These are phyloP conservation scores for Hanseniaspora valbyensis DNA, from an alignment of 805 yeast species.

Conservation along the genomic window DNA sequence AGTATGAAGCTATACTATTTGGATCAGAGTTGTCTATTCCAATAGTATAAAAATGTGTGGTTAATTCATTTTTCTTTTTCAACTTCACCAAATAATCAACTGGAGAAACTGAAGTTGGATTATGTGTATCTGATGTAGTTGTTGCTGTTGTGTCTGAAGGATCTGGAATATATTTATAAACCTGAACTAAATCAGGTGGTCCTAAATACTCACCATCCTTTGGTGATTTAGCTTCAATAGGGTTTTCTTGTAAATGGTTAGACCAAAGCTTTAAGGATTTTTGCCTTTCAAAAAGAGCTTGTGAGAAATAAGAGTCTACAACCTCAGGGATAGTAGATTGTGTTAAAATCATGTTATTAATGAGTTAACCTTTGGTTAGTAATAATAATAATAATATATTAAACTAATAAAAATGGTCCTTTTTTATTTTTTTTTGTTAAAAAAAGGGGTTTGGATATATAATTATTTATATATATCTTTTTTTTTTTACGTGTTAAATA, in stretches of 20 bases:
- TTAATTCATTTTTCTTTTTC: constrained; percentile 33
- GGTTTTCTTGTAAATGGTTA: constrained; percentile 33
- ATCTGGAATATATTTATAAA: constrained; percentile 28
- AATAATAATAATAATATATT: too few relatives aligned
- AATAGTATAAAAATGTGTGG: constrained; percentile 61
- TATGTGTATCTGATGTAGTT: not conserved
- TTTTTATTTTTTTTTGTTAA: too few relatives aligned
- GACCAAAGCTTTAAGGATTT: constrained; percentile 32
- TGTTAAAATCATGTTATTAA: constrained; percentile 35
- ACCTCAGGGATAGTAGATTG: constrained; percentile 60
- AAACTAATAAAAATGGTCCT: too few relatives aligned
- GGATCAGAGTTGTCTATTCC: constrained; percentile 69
- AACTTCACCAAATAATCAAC: constrained; percentile 6
- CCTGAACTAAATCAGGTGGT: constrained; percentile 50
- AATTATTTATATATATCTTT: not conserved
- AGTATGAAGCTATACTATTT: constrained; percentile 65
- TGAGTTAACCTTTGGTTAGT: constrained; percentile 12
- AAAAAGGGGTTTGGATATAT: not conserved
- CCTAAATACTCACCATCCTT: constrained; percentile 34
- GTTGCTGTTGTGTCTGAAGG: constrained; percentile 17
- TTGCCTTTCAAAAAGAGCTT: constrained; percentile 54
- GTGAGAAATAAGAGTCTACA: constrained; percentile 46
- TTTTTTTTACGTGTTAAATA: not conserved
- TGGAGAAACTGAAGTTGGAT: not conserved
- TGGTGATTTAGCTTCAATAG: constrained; percentile 31